Evolutionary conservation across 306 rosid species (phyloP).

Genomic region (Calophaca sinica): DNA sequence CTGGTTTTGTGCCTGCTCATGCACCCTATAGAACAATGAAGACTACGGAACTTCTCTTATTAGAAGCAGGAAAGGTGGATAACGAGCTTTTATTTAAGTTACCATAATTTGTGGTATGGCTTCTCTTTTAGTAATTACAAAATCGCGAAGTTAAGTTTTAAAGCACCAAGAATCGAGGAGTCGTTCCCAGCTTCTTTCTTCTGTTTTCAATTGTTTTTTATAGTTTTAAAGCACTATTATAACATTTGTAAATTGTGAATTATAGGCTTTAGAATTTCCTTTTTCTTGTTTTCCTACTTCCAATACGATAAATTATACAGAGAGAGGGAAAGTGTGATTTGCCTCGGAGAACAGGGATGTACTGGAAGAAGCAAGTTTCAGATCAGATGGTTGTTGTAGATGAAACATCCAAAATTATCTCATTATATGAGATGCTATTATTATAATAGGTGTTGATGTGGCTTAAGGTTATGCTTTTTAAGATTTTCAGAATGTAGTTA

Average conservation of each 20-base stretch:
- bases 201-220: constrained; percentile 19
- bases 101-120: constrained; percentile 53
- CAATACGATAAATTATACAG: neutral
- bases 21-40: constrained; percentile 44
- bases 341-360: constrained; percentile 18
- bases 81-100: constrained; percentile 44
- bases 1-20: constrained; percentile 53
- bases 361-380: constrained; percentile 22
- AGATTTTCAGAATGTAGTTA: neutral
- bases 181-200: constrained; percentile 41
- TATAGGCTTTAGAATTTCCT: constrained; percentile 16
- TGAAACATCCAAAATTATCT: constrained; percentile 11
- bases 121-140: constrained; percentile 37
- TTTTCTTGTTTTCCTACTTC: neutral
- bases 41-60: constrained; percentile 44
- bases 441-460: constrained; percentile 13
- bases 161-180: constrained; percentile 43
- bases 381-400: constrained; percentile 27
- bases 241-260: constrained; percentile 49
- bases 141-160: constrained; percentile 43
- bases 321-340: constrained; percentile 24
- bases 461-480: neutral
- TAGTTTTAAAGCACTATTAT: neutral
- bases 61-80: constrained; percentile 53
- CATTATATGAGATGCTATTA: constrained; percentile 1